Evolutionary conservation across 2,329 filamentous ascomycete genomes (phyloP).

Genomic region (Aspergillus novofumigatus): DNA sequence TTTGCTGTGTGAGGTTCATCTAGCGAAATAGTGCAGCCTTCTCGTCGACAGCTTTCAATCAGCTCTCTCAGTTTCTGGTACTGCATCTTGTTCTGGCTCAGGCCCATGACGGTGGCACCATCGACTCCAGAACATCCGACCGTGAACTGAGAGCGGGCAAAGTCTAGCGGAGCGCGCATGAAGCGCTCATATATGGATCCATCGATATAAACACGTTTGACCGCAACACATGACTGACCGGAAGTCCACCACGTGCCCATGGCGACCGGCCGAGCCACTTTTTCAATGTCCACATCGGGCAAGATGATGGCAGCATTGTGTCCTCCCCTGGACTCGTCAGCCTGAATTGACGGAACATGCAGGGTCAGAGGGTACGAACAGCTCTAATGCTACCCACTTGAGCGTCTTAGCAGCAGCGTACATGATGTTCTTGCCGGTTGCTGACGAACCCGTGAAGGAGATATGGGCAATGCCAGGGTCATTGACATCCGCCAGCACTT

Average conservation of each 20-base stretch:
- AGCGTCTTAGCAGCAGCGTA: slow-evolving; percentile 45
- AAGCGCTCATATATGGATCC: slow-evolving; percentile 54
- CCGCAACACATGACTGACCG: slow-evolving; percentile 51
- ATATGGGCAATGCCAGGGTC: slow-evolving; percentile 53
- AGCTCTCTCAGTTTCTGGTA: slow-evolving; percentile 56
- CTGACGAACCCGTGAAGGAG: slow-evolving; percentile 52
- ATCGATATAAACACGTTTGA: slow-evolving; percentile 58
- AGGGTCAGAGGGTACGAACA: slow-evolving; percentile 6
- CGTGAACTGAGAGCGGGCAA: slow-evolving; percentile 33
- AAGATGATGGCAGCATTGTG: slow-evolving; percentile 52
- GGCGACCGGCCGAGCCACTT: slow-evolving; percentile 39
- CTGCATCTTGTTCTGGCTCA: slow-evolving; percentile 61
- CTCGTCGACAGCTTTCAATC: slow-evolving; percentile 28
- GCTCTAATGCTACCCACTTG: slow-evolving; percentile 50
- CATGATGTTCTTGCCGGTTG: slow-evolving; percentile 48
- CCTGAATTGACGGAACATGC: too few species aligned
- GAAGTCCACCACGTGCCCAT: slow-evolving; percentile 47
- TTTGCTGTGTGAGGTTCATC: too few species aligned
- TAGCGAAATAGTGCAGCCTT: too few species aligned
- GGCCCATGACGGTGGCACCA: slow-evolving; percentile 47
- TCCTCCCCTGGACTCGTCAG: slow-evolving; percentile 34
- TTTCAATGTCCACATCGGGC: slow-evolving; percentile 46
- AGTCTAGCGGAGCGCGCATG: slow-evolving; percentile 39
- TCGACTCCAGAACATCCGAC: slow-evolving; percentile 21
- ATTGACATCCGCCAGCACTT: slow-evolving; percentile 47